Evolutionary conservation across 208 protist genomes (phyloP).

Genomic region (Crithidia acanthocephali): DNA sequence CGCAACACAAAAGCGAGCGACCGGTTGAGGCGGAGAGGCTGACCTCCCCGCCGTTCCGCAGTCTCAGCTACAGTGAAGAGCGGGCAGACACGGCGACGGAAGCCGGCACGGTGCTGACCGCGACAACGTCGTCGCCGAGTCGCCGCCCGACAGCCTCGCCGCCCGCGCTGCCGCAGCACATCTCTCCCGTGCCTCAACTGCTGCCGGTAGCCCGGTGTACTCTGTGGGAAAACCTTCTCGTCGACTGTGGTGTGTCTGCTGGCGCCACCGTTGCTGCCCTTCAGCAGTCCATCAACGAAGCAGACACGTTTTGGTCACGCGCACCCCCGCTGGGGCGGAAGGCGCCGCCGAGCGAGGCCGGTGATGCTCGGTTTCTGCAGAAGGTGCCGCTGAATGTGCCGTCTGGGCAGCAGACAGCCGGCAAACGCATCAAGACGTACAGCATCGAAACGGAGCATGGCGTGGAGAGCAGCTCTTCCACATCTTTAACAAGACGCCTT

Average conservation of each 20-base stretch:
- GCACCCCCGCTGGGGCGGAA: neutral
- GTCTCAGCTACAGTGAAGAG: conserved; percentile 25
- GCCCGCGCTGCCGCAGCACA: neutral
- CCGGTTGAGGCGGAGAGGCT: neutral
- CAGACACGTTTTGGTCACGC: neutral
- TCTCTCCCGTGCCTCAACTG: neutral
- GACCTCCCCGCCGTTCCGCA: conserved; percentile 10
- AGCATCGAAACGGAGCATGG: conserved; percentile 16
- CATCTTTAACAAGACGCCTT: neutral
- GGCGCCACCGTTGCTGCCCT: conserved; percentile 8
- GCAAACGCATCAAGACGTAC: neutral
- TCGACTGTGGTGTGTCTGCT: neutral
- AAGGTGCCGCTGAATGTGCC: neutral
- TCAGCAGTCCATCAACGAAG: neutral
- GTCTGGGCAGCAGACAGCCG: neutral
- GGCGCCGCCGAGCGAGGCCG: neutral
- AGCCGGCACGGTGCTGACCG: neutral
- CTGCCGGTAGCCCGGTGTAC: conserved; percentile 16
- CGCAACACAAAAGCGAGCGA: conserved; percentile 31
- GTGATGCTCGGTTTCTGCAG: neutral
- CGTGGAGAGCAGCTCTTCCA: neutral
- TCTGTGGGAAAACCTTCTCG: conserved; percentile 29
- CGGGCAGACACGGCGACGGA: neutral
- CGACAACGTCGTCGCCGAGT: conserved; percentile 2
- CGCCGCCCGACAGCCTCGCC: neutral